Conservation (phyloP, 306 rosid genomes). For the Acacia melanoxylon region DNA sequence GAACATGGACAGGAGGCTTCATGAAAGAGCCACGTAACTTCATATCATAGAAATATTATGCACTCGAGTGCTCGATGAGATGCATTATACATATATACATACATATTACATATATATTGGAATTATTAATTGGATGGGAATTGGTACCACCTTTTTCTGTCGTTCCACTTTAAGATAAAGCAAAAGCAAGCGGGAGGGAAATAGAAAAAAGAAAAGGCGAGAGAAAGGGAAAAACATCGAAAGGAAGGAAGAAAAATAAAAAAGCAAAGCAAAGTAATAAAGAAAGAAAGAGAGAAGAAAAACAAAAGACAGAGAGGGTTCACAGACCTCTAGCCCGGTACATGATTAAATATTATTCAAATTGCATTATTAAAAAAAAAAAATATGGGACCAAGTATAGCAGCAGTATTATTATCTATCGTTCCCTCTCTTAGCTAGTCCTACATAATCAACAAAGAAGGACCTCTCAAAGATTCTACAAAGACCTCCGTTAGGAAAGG, state of each 20-base stretch:
- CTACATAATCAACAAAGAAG: constrained; percentile 56
- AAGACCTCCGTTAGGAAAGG: constrained; percentile 40
- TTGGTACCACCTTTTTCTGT: constrained; percentile 68
- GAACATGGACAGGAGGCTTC: constrained; percentile 3
- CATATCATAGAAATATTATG: constrained; percentile 41
- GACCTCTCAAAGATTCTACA: constrained; percentile 66
- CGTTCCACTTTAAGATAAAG: constrained; percentile 95
- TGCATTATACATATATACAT: constrained; percentile 14
- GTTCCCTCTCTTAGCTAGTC: constrained; percentile 22
- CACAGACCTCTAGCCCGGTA: constrained; percentile 50
- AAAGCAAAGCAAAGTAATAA: constrained; percentile 49
- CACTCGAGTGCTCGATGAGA: constrained; percentile 34
- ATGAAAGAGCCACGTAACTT: constrained; percentile 38
- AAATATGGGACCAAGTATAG: constrained; percentile 28
- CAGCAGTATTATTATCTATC: background rate
- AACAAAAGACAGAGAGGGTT: constrained; percentile 50
- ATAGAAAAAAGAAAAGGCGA: constrained; percentile 45
- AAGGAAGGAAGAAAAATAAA: constrained; percentile 36
- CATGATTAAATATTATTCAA: constrained; percentile 66
- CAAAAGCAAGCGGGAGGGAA: constrained; percentile 53
- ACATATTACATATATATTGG: constrained; percentile 27
- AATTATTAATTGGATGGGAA: constrained; percentile 59
- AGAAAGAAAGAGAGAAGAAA: constrained; percentile 37
- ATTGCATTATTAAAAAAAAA: constrained; percentile 31
- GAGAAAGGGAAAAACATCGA: constrained; percentile 44